Conservation (phyloP, 176 grass and related monocot species). For the Oryza longistaminata region DNA sequence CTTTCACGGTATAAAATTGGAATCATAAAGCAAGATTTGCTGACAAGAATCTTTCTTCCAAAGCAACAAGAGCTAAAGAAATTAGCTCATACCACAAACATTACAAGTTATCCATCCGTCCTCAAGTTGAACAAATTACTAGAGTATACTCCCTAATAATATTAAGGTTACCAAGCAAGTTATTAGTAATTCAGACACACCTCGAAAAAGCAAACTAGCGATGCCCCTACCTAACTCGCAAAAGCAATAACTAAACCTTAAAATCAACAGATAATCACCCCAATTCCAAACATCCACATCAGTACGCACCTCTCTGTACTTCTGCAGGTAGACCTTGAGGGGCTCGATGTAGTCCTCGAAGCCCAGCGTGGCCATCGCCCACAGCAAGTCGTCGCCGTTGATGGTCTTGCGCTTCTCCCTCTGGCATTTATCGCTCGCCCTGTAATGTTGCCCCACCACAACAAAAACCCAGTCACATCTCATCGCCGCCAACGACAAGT, state of each 20-base stretch:
- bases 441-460: neutral
- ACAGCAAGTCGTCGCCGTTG: constrained; percentile 74
- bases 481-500: neutral
- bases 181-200: neutral
- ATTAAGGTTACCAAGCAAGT: neutral
- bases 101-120: neutral
- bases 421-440: constrained; percentile 84
- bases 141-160: neutral
- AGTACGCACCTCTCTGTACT: constrained; percentile 67
- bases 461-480: neutral
- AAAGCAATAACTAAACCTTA: constrained; percentile 18
- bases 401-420: constrained; percentile 82
- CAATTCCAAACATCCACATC: neutral
- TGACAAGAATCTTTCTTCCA: neutral
- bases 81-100: constrained; percentile 3
- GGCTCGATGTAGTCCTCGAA: constrained; percentile 84
- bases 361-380: constrained; percentile 77
- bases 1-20: neutral
- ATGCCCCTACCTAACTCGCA: neutral
- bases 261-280: neutral
- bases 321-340: constrained; percentile 73
- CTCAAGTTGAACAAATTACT: neutral
- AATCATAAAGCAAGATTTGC: constrained; percentile 5
- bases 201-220: neutral
- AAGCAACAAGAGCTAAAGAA: neutral